These are phyloP conservation scores for Amanita exitialis DNA, from an alignment of 768 basidiomycete genomes.

Conservation along the genomic window DNA sequence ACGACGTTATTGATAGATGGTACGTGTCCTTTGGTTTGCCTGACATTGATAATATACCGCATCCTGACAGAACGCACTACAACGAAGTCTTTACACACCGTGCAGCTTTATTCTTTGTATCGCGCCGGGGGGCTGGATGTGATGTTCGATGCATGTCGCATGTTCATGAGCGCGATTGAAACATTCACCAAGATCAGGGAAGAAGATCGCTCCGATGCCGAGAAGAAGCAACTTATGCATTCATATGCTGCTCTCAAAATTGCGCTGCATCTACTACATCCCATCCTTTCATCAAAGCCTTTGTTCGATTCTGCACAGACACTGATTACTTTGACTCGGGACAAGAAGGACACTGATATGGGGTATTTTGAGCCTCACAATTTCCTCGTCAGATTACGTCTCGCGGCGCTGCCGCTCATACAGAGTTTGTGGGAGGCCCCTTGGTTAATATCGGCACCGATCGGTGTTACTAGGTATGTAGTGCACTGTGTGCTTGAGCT, in stretches of 20 bases:
- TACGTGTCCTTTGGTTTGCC: constrained; percentile 12
- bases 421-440: constrained; percentile 68
- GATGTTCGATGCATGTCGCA: constrained; percentile 46
- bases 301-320: constrained; percentile 86
- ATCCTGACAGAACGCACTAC: constrained; percentile 58
- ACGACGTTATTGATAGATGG: constrained; percentile 40
- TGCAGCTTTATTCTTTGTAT: constrained; percentile 69
- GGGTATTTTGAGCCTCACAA: constrained; percentile 82
- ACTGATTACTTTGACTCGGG: constrained; percentile 53
- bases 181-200: constrained; percentile 34
- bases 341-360: constrained; percentile 68
- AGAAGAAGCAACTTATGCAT: constrained; percentile 59
- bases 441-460: constrained; percentile 74
- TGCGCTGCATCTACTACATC: constrained; percentile 64
- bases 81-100: constrained; percentile 70
- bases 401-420: constrained; percentile 57
- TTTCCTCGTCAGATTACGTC: constrained; percentile 76
- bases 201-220: constrained; percentile 46
- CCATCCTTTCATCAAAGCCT: constrained; percentile 70
- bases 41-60: constrained; percentile 4
- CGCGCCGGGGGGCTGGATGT: constrained; percentile 61
- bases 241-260: constrained; percentile 79
- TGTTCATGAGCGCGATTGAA: constrained; percentile 49
- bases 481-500: constrained; percentile 76
- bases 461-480: constrained; percentile 64